A percentile compares a stretch with the other conserved stretches of the same genome.
Evolutionary conservation across 176 grass and related monocot genomes (phyloP).

Genomic region (Hordeum vulgare): DNA sequence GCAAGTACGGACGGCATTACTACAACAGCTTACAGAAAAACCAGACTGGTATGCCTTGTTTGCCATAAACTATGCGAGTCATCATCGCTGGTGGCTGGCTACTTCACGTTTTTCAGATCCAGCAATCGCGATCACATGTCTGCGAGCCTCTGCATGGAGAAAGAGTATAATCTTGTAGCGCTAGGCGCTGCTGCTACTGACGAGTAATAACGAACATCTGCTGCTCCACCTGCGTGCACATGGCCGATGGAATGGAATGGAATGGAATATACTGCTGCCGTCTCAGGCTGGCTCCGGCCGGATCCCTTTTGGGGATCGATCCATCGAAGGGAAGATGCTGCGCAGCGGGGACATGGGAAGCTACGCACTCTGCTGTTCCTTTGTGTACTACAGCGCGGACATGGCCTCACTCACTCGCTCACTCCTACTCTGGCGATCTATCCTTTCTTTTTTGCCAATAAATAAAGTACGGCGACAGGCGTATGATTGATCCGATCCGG

Average conservation of each 20-base stretch:
- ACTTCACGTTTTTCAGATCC: not conserved
- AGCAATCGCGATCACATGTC: slow-evolving; percentile 2
- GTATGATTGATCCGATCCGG: slow-evolving; percentile 1
- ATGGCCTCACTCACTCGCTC: not conserved
- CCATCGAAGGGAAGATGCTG: not conserved
- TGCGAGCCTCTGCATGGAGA: not conserved
- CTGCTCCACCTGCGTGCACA: not conserved
- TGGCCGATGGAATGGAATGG: not conserved
- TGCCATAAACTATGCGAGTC: not conserved
- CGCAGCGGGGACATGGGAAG: not conserved
- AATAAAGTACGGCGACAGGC: not conserved
- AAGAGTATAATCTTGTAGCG: not conserved
- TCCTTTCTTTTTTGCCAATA: not conserved
- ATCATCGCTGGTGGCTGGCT: not conserved
- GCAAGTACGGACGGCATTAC: not conserved
- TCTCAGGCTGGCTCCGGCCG: not conserved
- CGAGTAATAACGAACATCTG: not conserved
- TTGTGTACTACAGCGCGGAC: not conserved
- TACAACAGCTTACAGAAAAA: no score
- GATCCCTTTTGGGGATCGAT: not conserved
- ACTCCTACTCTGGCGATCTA: no score
- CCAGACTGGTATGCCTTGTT: not conserved
- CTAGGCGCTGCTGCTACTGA: not conserved
- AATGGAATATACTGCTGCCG: not conserved
- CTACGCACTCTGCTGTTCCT: not conserved